Evolutionary conservation across 2,329 filamentous ascomycete genomes (phyloP), one percentile per base, ranked within the genome.

Genomic region (Rutstroemia sp.): DNA sequence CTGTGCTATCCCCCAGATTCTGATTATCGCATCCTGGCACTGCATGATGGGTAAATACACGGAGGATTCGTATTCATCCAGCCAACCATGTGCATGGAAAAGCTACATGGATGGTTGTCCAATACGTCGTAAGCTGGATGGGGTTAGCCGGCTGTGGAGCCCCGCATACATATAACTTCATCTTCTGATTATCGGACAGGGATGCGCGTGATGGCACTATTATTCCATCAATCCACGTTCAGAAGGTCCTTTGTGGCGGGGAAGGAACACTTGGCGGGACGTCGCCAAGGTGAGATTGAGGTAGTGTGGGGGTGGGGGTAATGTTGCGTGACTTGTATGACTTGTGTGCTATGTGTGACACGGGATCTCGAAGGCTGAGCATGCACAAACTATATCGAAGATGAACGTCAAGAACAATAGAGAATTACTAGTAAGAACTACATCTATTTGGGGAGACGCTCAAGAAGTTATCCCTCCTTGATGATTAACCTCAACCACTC

Each of bases 401-500:
- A 30, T 4, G 27, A 30, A 30, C 10, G 27, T 30, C 4, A 30
- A 30, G 27, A 30, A 9, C 3, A 30, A 30, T 10, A 30, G 27
- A 30, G 8, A 10, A 30, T 2, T 30, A 30, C 27, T 8, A 30
- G 8, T 30, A 30, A 30, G 27, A 30, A 30, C 27, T 30, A 30
- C 8, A 7, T 30, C 8, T 30, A 10, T 10, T 30, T 30, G 8
- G 27, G 27, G 27, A 30, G 27, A 30, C 10, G 9, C 27, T 30
- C 10, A 10, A n/a, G 27, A 12, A 3, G 27, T 10, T 30, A 30
- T 30, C 27, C 2, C 27, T 30, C 27, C 8, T 30, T 30, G 8
- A 30, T 30, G 27, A 30, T 30, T 30, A 10, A 30, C 27, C 8
- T 70, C 63, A 88, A 69, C 86, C 86, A 88, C 19, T 62, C 71